Percentiles rank a stretch among this genome's conserved stretches.
phyloP scores from a whole-genome alignment of 2,329 filamentous ascomycete genomes.

The Aspergillus eucalypticola region DNA sequence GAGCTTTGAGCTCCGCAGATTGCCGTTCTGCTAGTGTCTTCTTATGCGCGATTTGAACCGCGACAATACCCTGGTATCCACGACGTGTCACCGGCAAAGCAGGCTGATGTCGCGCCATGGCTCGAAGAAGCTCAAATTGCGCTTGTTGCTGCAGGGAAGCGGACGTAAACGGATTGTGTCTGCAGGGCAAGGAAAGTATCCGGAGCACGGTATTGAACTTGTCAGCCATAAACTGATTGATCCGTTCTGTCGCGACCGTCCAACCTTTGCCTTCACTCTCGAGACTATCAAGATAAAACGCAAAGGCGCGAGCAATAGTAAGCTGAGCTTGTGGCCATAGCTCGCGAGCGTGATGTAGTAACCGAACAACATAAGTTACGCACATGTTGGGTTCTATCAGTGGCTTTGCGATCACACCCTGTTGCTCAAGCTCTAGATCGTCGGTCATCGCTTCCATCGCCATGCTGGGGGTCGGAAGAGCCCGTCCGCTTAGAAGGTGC shows the following conservation, averaged over 20 bases:
- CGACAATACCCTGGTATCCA: slow-evolving; percentile 59
- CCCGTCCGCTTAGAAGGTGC: slow-evolving; percentile 34
- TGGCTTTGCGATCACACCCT: slow-evolving; percentile 8
- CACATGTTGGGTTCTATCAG: slow-evolving; percentile 32
- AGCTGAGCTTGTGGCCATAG: slow-evolving; percentile 51
- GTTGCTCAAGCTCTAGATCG: slow-evolving; percentile 2
- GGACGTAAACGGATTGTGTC: slow-evolving; percentile 52
- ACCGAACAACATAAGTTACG: slow-evolving; percentile 46
- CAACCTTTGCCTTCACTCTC: slow-evolving; percentile 1
- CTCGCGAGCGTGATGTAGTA: slow-evolving; percentile 53
- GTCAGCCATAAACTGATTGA: slow-evolving; percentile 35
- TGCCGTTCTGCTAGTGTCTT: slow-evolving; percentile 58
- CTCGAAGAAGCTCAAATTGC: slow-evolving; percentile 57
- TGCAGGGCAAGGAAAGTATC: slow-evolving; percentile 51
- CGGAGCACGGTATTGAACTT: slow-evolving; percentile 53
- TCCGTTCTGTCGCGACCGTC: slow-evolving; percentile 10
- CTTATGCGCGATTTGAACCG: slow-evolving; percentile 58
- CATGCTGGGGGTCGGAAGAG: slow-evolving; percentile 16
- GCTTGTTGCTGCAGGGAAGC: slow-evolving; percentile 55
- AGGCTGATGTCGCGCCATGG: slow-evolving; percentile 58
- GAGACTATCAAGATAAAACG: slow-evolving; percentile 33
- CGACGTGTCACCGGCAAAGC: slow-evolving; percentile 56
- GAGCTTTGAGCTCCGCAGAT: slow-evolving; percentile 60
- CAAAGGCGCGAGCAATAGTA: slow-evolving; percentile 44
- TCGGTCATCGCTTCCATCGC: neutral